Base-by-base conservation (phyloP, 2,329 filamentous ascomycete genomes). In the Penicillium sp. region DNA sequence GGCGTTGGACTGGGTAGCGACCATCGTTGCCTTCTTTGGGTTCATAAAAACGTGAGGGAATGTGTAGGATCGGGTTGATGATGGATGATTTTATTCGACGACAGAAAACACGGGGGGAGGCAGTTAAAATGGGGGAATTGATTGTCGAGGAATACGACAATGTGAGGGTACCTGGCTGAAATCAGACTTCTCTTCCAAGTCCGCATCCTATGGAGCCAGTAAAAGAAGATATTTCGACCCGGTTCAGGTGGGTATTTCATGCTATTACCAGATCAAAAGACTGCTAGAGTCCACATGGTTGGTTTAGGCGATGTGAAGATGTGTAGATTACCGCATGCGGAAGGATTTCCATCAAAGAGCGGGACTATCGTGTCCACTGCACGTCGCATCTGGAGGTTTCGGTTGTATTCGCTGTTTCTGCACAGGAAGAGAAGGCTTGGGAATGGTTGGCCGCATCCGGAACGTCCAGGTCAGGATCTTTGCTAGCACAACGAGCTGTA, bases 321-420 rank as follows among this genome's bases (percentile, higher is more conserved):
- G 15, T 13, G 9, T 20, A 23, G 24, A 2, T 40, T 49, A 27
- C 57, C 52, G 56, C 49, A 57, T 58, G 54, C 57, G 52, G 55
- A 56, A 56, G 20, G 7, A n/a, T 2, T 28, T 33, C 24, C 35
- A 35, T 12, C 25, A 18, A 27, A 6, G 35, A 42, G 8, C 10
- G 20, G 9, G 45, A 25, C 7, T 1, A 38, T 20, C 8, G 29
- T 9, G 25, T 38, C 29, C 38, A 44, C 31, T 9, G 24, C 12
- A 40, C 39, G 53, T 59, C 49, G 39, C 44, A 55, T 44, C 28
- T 20, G 6, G 9, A 18, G 39, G 24, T 32, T 44, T 32, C 33
- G 28, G 54, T 54, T 45, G 28, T 50, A 59, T 59, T 56, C 37
- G 15, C 28, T 25, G 7, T n/a, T 23, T 18, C 35, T 25, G 13